A percentile compares a stretch with the other conserved stretches of the same genome.
phyloP scores from a whole-genome alignment of 2,329 filamentous ascomycete genomes.

The Aspergillus unguis region DNA sequence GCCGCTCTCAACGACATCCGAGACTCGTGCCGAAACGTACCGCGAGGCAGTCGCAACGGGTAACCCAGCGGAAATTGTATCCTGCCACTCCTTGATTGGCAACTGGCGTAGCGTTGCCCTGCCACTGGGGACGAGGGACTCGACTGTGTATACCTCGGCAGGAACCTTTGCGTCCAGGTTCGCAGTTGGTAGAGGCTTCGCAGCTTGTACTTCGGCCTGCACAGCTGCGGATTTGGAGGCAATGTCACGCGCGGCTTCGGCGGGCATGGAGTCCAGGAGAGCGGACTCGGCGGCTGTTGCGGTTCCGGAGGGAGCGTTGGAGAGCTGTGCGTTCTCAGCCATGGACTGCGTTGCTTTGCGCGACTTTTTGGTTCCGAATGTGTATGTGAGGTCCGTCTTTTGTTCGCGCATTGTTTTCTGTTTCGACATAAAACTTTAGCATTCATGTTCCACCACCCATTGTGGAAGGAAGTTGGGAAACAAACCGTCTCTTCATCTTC shows the following conservation, averaged over 20 bases:
- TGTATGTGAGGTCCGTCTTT: constrained; percentile 45
- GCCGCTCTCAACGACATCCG: constrained; percentile 36
- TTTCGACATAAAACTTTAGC: not conserved
- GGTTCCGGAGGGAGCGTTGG: constrained; percentile 35
- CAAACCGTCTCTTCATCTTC: constrained; percentile 31
- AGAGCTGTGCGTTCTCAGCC: constrained; percentile 48
- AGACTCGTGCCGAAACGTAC: constrained; percentile 45
- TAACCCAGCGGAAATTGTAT: constrained; percentile 34
- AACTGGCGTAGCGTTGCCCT: constrained; percentile 41
- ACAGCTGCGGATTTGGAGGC: constrained; percentile 33
- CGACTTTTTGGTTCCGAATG: constrained; percentile 51
- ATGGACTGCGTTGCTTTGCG: constrained; percentile 47
- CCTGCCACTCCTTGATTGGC: constrained; percentile 44
- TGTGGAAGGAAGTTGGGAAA: not conserved
- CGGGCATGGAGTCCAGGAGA: constrained; percentile 42
- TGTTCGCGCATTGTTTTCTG: constrained; percentile 40
- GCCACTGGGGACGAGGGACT: constrained; percentile 42
- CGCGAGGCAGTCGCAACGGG: constrained; percentile 40
- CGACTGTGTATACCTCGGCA: constrained; percentile 45
- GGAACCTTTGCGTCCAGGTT: constrained; percentile 44
- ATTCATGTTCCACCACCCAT: no score
- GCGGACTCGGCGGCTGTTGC: constrained; percentile 42
- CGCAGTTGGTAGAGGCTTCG: constrained; percentile 45
- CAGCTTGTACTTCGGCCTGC: constrained; percentile 44
- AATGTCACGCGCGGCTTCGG: constrained; percentile 29